Evolutionary conservation across 352 stramenopile genomes (phyloP), one percentile per base, ranked within the genome.

Genomic region (Phytophthora fragariae): DNA sequence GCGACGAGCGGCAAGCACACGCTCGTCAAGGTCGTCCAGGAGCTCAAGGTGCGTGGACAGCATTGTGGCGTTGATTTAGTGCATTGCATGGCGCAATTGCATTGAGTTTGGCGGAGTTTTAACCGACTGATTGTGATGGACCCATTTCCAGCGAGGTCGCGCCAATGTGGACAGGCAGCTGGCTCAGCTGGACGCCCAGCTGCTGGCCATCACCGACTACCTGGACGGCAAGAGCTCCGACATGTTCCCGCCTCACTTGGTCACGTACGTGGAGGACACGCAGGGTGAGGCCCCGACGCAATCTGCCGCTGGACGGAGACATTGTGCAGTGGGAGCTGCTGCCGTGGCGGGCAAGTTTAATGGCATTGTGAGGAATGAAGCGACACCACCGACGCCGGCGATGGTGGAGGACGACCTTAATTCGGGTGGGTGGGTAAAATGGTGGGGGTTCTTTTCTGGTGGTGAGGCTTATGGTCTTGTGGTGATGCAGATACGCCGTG

Each of bases 391-490:
- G 46, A 80, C 65, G 24, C 64, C 76, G 37, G 72, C 74, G 10
- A 75, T 86, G 12, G 87, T 94, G 12, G 87, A 94, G 73, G 85
- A 94, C 29, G 87, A 94, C 55, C 65, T 92, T 15, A 83, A 78
- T 4, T 82, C 84, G 5, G 85, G 87, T 92, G 33, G 1, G 76
- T 70, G 7, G 3, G 58, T 54, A 14, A 65, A 52, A 41, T 69
- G 24, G 27, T 57, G 33, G 21, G 35, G 33, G 14, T 52, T 21
- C 12, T 24, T 5, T 50, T 24, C 17, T 52, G 17, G 21, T 31
- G n/a, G 21, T 68, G 31, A 62, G 57, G 54, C 11, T 61, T 35
- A 27, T 61, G 9, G 7, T 31, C 55, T 17, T 27, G 15, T 57
- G 27, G 39, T 46, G 39, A 52, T 41, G 33, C 54, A 95, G 88